Evolutionary conservation across 257 asterid genomes (phyloP), one percentile per base, ranked within the genome.

Genomic region (Paraleonurus japonicus): DNA sequence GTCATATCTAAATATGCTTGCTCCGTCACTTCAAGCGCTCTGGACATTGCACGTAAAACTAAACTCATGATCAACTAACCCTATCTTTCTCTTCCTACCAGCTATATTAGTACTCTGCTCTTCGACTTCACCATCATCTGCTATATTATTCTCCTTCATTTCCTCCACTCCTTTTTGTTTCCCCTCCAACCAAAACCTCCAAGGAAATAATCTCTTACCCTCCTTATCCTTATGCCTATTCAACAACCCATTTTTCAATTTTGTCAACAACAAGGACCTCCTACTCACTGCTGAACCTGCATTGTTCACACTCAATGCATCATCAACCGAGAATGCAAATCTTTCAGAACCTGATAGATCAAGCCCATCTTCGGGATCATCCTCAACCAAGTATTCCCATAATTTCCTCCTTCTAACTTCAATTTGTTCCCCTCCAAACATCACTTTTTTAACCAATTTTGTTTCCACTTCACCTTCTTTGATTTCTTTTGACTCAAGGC

Each of bases 301-400:
- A 69, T 76, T 73, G 17, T 83, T 93, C 74, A 90, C 94, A 54
- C 93, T 90, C 69, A 89, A 74, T 10, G 98, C 98, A 75, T 93
- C 96, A 65, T 90, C 95, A 53, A 93, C 97, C 0, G 98, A 89
- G 83, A 93, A 93, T 7, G 98, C 96, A 71, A 93, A 93, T 73
- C 98, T 86, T 72, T 90, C 96, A 15, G 98, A 90, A 69, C 98
- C 98, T 0, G 98, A 93, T 62, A 93, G 87, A 90, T 93, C 97
- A 59, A 93, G 94, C 63, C 98, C 98, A 13, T 87, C 95, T 68
- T 85, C 95, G 2, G 86, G 75, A 33, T 90, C 92, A 59, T 86
- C 97, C 81, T 93, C 98, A 15, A 87, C 93, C 65, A 93, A 80
- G 80, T 70, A 93, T 64, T 93, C 98, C 98, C 97, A 93, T 65